Conservation (phyloP, 78 protist species). For the Dictyostelium firmibasis region DNA sequence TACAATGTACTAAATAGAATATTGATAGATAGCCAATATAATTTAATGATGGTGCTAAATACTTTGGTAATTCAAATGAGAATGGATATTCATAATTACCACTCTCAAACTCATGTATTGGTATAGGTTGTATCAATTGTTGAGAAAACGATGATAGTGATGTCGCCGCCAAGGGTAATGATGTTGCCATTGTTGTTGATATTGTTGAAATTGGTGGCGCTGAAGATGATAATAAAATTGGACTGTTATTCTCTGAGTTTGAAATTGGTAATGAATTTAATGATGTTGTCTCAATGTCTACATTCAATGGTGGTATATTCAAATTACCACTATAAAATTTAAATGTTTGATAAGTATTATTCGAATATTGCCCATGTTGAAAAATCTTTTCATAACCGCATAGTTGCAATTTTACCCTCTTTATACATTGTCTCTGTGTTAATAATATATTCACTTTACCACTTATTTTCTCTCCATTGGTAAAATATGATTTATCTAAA, state of each 20-base stretch:
- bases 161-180: neutral
- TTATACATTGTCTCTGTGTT: slow-evolving; percentile 49
- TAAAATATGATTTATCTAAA: slow-evolving; percentile 52
- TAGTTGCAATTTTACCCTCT: slow-evolving; percentile 37
- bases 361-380: neutral
- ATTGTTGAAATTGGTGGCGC: neutral
- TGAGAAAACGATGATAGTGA: neutral
- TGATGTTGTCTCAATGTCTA: neutral
- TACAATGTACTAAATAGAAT: slow-evolving; percentile 49
- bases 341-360: slow-evolving; percentile 35
- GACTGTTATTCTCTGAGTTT: neutral
- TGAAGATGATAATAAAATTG: neutral
- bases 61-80: slow-evolving; percentile 31
- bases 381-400: slow-evolving; percentile 67
- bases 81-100: slow-evolving; percentile 43
- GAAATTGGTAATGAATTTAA: neutral
- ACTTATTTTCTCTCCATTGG: slow-evolving; percentile 32
- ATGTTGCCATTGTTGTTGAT: neutral
- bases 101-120: slow-evolving; percentile 13
- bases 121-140: neutral
- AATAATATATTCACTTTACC: slow-evolving; percentile 30
- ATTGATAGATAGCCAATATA: slow-evolving; percentile 61
- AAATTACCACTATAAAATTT: slow-evolving; percentile 29
- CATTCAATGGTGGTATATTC: slow-evolving; percentile 7
- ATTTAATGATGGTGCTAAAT: slow-evolving; percentile 35